Base-by-base conservation (phyloP, 306 rosid species). In the Hippophae gyantsensis region DNA sequence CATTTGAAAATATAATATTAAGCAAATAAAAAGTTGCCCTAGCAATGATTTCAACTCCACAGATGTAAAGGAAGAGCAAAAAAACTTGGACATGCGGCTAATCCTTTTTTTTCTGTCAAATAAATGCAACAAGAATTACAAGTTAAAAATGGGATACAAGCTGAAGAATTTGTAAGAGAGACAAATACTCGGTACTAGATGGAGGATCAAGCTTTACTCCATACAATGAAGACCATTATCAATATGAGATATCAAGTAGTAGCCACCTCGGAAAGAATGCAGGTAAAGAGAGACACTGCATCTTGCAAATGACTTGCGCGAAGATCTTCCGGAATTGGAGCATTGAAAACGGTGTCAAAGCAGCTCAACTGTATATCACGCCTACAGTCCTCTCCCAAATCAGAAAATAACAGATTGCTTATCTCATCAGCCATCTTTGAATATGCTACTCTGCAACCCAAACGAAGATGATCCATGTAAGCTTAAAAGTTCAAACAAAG, bases 341-440 rank as follows among this genome's bases (percentile, higher is more conserved):
- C 93, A 8, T 57, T 59, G 67, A 72, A 85, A 43, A 82, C 85
- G 5, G 95, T 79, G 82, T 85, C 81, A 42, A 92, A 92, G 77
- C 96, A 87, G 66, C 73, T 78, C 40, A 87, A 80, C 69, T 85
- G 95, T 32, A 71, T 81, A 59, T 85, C 93, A 49, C 95, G 80
- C 12, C 79, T 65, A 26, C 82, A 68, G 61, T 83, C 83, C 41
- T 92, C 95, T 1, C 81, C 79, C 6, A 83, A 70, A 70, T 66
- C 75, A 45, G 83, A 79, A 53, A 87, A 81, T 69, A 92, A 86
- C 73, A 83, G 64, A 44, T 79, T 73, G 69, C 89, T 72, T 57
- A 87, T 77, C 76, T 87, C 88, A 47, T 88, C 74, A 0, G 83
- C 92, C 96, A 92, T 92, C 80, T 82, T 87, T n/a, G 96, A 87